Conservation (phyloP, 2,329 filamentous ascomycete genomes). For the Nemania serpens region DNA sequence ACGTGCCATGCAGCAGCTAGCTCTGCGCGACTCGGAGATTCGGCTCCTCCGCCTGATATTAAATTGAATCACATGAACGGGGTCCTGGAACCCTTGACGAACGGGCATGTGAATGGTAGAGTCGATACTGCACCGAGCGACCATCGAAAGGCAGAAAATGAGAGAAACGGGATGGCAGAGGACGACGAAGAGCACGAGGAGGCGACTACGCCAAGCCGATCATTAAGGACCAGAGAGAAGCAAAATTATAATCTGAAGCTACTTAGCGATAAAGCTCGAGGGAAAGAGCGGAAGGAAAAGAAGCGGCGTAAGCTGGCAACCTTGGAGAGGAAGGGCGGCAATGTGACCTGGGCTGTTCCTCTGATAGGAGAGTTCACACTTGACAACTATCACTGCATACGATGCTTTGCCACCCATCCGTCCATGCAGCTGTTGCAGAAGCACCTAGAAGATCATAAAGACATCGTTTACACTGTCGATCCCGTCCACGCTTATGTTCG, state of each 20-base stretch:
- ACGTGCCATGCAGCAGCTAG: constrained; percentile 32
- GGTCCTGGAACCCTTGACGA: constrained; percentile 39
- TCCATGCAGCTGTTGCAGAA: constrained; percentile 53
- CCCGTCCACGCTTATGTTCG: constrained; percentile 33
- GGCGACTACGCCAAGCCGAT: constrained; percentile 57
- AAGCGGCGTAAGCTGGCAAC: constrained; percentile 42
- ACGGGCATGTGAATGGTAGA: constrained; percentile 42
- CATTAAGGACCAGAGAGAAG: constrained; percentile 53
- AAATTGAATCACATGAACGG: constrained; percentile 48
- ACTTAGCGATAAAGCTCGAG: constrained; percentile 61
- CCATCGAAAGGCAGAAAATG: constrained; percentile 31
- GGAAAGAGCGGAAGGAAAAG: constrained; percentile 54
- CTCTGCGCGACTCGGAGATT: constrained; percentile 38
- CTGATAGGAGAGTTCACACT: constrained; percentile 50
- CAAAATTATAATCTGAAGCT: constrained; percentile 65
- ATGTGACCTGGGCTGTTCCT: constrained; percentile 54
- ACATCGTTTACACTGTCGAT: constrained; percentile 51
- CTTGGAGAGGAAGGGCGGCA: constrained; percentile 35
- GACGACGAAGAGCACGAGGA: constrained; percentile 52
- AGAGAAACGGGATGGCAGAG: constrained; percentile 31
- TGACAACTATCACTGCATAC: constrained; percentile 56
- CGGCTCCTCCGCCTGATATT: constrained; percentile 51
- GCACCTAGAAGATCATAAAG: constrained; percentile 55
- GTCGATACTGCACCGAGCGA: constrained; percentile 33
- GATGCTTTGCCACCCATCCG: constrained; percentile 54